Evolutionary conservation across 1,139 yeast genomes (phyloP), one percentile per base, ranked within the genome.

Genomic region (Yamadazyma kanchanaburiensis): DNA sequence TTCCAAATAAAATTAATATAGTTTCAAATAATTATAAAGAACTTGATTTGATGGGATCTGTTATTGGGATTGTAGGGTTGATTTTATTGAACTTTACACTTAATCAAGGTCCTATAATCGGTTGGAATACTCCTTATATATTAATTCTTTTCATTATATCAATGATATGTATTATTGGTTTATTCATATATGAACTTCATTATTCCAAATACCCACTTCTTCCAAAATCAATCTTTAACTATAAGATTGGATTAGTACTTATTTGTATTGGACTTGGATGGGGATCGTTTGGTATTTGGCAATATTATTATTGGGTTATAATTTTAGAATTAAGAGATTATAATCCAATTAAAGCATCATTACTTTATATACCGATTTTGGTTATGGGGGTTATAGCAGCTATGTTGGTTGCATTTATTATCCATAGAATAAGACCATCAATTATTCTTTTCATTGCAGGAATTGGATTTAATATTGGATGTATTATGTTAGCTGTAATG

Each of bases 231-330:
- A 60, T 70, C 2, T 64, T 71, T 43, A 60, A 48, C 46, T 48
- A 30, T 11, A 54, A 55, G 31, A 62, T 64, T 14, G 71, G 69
- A 0, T 42, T 65, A 25, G 62, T 64, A 1, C 43, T 65, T 4
- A 34, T 51, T 3, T 54, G 64, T 33, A 51, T 65, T 25, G 43
- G 58, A 10, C 53, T 73, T 21, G 80, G 80, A 1, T 75, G 81
- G 81, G 77, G 77, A 0, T 69, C 77, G 7, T 75, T 74, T 48
- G 79, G 80, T 4, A 58, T 73, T 6, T 74, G 77, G 73, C 67
- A 48, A 37, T 65, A 55, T 38, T 65, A 64, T 40, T 65, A 61
- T 43, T 64, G 67, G 66, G 51, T 46, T 23, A 59, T 71, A 18
- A 45, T 67, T 19, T 42, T 74, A 21, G 70, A 72, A 37, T 47